phyloP scores from a whole-genome alignment of 2,329 filamentous ascomycete genomes.

The Beauveria sp. region DNA sequence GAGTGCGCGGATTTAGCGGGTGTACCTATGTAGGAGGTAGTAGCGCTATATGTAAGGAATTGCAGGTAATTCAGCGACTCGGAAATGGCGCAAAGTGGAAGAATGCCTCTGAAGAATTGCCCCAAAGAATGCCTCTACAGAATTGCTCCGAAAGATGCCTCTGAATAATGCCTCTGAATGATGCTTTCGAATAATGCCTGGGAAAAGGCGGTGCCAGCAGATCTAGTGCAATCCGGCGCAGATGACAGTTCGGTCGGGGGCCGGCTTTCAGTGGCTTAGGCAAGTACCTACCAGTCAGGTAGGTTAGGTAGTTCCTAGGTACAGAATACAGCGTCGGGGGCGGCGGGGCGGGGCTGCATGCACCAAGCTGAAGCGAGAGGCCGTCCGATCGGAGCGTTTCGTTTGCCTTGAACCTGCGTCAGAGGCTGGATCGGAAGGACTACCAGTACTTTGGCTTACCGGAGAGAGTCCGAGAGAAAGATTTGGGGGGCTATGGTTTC shows the following conservation, averaged over 20 bases:
- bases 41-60: no score
- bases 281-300: no score
- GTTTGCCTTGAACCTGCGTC: not conserved
- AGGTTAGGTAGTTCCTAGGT: no score
- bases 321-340: no score
- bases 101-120: not conserved
- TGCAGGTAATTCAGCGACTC: not conserved
- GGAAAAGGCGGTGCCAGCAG: no score
- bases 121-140: no score
- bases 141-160: no score
- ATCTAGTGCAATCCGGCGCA: no score
- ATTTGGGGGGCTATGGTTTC: no score
- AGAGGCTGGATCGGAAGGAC: not conserved
- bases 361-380: not conserved
- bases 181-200: no score
- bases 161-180: no score
- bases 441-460: not conserved
- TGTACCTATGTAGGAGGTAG: not conserved
- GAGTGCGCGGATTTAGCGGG: not conserved
- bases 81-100: not conserved
- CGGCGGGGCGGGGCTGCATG: not conserved
- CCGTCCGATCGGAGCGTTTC: slow-evolving; percentile 1
- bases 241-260: no score
- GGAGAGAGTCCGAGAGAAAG: not conserved
- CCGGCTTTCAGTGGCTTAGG: not conserved